phyloP scores from a whole-genome alignment of 768 basidiomycete species.

The Paxillus rubicundulus region DNA sequence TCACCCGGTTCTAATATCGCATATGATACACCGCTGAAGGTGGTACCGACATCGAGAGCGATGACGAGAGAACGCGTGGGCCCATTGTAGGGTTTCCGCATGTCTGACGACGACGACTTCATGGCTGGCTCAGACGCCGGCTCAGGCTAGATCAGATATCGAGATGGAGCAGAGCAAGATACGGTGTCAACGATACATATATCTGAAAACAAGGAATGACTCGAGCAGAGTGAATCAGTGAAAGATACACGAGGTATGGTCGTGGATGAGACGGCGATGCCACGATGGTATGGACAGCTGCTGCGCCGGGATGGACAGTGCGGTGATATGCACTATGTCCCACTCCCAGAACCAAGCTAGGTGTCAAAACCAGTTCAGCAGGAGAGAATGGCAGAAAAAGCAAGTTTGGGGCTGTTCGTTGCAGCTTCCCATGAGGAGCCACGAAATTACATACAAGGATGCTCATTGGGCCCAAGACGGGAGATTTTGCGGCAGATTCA shows the following conservation, averaged over 20 bases:
- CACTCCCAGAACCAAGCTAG: not conserved
- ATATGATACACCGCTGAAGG: conserved; percentile 82
- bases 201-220: conserved; percentile 8
- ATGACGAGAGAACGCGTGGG: conserved; percentile 63
- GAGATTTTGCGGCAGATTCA: conserved; percentile 1
- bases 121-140: conserved; percentile 31
- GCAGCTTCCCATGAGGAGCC: conserved; percentile 7
- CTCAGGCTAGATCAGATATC: not conserved
- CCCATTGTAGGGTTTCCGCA: conserved; percentile 73
- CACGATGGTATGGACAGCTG: too few species aligned
- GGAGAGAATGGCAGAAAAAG: conserved; percentile 2
- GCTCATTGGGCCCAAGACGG: not conserved
- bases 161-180: not conserved
- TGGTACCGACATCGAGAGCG: conserved; percentile 81
- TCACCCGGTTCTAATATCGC: conserved; percentile 80
- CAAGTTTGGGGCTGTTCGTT: not conserved
- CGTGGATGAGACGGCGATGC: not conserved
- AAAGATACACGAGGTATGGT: conserved; percentile 7
- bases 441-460: conserved; percentile 1
- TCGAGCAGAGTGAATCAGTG: conserved; percentile 4
- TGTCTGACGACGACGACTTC: conserved; percentile 56
- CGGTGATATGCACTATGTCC: not conserved
- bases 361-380: not conserved
- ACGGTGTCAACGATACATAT: conserved; percentile 7
- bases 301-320: not conserved